These are phyloP conservation scores for Xylariaceae sp. DNA, from an alignment of 2,329 filamentous ascomycete species.

Conservation along the genomic window DNA sequence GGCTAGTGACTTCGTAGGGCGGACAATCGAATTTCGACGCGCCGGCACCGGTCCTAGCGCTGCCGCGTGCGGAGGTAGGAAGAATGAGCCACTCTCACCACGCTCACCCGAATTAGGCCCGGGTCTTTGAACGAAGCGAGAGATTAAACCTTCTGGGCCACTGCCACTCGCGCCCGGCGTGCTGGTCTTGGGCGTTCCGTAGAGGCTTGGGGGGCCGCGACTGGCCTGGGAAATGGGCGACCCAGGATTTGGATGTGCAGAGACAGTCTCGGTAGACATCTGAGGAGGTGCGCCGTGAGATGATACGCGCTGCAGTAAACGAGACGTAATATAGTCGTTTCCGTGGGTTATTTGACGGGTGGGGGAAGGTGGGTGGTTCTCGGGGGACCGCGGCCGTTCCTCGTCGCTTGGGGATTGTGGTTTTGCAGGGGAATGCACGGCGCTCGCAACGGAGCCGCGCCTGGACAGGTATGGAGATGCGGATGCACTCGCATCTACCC, in stretches of 20 bases:
- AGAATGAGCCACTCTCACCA: conserved; percentile 48
- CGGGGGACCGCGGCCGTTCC: conserved; percentile 20
- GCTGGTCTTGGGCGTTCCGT: conserved; percentile 32
- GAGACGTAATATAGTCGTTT: conserved; percentile 62
- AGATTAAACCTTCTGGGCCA: conserved; percentile 47
- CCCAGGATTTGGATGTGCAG: conserved; percentile 36
- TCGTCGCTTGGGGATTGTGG: conserved; percentile 30
- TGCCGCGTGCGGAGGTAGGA: conserved; percentile 32
- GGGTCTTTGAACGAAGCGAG: conserved; percentile 53
- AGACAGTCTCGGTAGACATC: conserved; percentile 57
- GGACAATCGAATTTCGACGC: conserved; percentile 32
- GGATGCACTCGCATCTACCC: conserved; percentile 61
- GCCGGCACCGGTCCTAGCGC: conserved; percentile 15
- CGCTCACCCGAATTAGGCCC: conserved; percentile 44
- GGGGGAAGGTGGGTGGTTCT: conserved; percentile 22
- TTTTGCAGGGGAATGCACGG: conserved; percentile 43
- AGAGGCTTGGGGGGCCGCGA: conserved; percentile 37
- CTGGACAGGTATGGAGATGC: conserved; percentile 54
- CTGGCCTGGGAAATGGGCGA: conserved; percentile 35
- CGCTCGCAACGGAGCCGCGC: conserved; percentile 45
- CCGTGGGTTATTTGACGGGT: conserved; percentile 45
- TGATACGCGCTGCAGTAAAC: conserved; percentile 58
- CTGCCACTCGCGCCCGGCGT: conserved; percentile 37
- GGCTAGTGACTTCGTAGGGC: conserved; percentile 40
- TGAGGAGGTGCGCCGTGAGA: conserved; percentile 57